phyloP scores from a whole-genome alignment of 345 rosid genomes.

The Citrus glauca region DNA sequence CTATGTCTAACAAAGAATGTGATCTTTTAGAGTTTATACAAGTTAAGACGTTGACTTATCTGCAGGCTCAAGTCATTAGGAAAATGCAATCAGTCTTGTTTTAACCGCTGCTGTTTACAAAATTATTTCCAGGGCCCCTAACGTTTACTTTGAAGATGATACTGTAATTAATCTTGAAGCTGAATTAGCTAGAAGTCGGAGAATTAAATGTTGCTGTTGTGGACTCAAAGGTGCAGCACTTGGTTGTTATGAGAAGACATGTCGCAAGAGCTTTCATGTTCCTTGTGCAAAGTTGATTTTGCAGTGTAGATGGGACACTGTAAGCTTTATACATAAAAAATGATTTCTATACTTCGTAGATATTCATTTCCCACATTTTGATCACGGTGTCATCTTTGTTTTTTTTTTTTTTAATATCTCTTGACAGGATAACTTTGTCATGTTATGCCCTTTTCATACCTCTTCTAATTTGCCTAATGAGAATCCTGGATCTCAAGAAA shows the following conservation, averaged over 20 bases:
- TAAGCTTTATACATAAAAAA: conserved; percentile 30
- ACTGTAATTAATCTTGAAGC: conserved; percentile 75
- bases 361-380: background rate
- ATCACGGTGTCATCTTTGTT: background rate
- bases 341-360: background rate
- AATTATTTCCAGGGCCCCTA: conserved; percentile 70
- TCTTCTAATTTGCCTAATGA: conserved; percentile 71
- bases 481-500: conserved; percentile 27
- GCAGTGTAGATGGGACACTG: conserved; percentile 87
- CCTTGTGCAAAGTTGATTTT: conserved; percentile 65
- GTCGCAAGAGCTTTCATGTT: conserved; percentile 72
- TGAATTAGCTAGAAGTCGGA: conserved; percentile 76
- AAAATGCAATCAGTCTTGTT: background rate
- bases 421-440: conserved; percentile 76
- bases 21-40: background rate
- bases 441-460: conserved; percentile 73
- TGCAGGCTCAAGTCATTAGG: background rate
- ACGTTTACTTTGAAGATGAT: conserved; percentile 69
- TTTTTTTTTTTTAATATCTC: background rate
- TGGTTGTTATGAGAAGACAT: conserved; percentile 80
- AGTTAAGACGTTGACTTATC: background rate
- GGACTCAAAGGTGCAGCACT: conserved; percentile 93
- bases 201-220: conserved; percentile 75
- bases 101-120: background rate
- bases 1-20: background rate